These are phyloP conservation scores for Xanthoceras sorbifolium DNA, from an alignment of 345 rosid genomes.

Conservation along the genomic window DNA sequence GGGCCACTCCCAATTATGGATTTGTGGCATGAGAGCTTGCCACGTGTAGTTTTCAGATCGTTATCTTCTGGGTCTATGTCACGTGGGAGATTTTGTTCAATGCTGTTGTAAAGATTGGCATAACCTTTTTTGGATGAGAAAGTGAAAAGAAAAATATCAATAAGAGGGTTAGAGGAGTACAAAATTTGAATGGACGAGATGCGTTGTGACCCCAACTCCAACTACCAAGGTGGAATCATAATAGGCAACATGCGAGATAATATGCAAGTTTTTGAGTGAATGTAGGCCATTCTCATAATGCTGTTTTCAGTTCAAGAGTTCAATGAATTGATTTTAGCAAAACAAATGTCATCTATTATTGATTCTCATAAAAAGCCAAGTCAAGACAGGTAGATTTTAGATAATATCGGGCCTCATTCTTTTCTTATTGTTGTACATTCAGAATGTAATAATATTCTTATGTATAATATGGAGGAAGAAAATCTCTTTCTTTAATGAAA, in stretches of 20 bases:
- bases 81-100: neutral
- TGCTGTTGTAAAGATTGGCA: conserved; percentile 5
- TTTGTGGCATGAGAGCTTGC: neutral
- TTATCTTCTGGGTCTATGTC: neutral
- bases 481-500: no score
- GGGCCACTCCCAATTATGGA: neutral
- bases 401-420: neutral
- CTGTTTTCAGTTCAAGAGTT: neutral
- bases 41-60: neutral
- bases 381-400: neutral
- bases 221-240: neutral
- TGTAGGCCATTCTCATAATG: no score
- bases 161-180: no score
- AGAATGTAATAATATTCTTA: no score
- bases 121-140: neutral
- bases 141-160: neutral
- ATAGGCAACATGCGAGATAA: neutral
- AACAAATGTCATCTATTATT: no score
- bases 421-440: no score
- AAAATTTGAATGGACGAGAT: neutral
- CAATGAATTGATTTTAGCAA: neutral
- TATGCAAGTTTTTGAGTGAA: no score
- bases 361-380: no score
- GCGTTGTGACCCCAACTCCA: neutral
- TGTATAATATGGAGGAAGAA: no score